phyloP scores from a whole-genome alignment of 2,329 filamentous ascomycete species.

The Esteya vermicola region DNA sequence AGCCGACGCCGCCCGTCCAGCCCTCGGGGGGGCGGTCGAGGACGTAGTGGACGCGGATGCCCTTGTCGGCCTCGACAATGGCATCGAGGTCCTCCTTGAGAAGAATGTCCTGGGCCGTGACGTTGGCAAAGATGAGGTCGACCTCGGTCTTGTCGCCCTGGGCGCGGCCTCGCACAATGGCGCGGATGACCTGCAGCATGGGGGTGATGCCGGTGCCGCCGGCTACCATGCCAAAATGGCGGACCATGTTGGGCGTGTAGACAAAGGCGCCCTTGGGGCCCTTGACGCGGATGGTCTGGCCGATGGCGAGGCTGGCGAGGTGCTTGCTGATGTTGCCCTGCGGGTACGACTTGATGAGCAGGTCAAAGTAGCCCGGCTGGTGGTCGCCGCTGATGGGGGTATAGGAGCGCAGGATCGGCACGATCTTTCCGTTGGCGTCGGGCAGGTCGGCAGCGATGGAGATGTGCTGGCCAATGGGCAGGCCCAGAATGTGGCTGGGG shows the following conservation, averaged over 20 bases:
- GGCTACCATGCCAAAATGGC: conserved; percentile 94
- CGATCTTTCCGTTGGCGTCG: conserved; percentile 54
- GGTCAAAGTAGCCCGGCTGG: conserved; percentile 82
- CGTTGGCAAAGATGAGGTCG: conserved; percentile 94
- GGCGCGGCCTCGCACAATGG: conserved; percentile 68
- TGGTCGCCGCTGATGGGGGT: conserved; percentile 85
- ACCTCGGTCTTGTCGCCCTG: conserved; percentile 76
- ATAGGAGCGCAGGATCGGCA: conserved; percentile 83
- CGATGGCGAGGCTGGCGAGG: conserved; percentile 69
- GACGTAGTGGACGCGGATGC: conserved; percentile 85
- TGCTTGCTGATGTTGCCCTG: conserved; percentile 95
- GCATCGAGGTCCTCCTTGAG: conserved; percentile 82
- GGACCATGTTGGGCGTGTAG: conserved; percentile 93
- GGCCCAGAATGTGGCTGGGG: conserved; percentile 69
- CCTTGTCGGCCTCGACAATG: conserved; percentile 60
- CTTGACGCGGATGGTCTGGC: conserved; percentile 76
- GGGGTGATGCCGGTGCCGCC: conserved; percentile 96
- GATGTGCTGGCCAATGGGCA: conserved; percentile 98
- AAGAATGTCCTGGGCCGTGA: conserved; percentile 82
- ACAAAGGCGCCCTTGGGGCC: conserved; percentile 97
- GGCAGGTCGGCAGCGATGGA: conserved; percentile 70
- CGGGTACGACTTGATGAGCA: conserved; percentile 95
- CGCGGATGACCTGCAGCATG: conserved; percentile 92
- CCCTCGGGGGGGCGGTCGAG: conserved; percentile 87
- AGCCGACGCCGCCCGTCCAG: conserved; percentile 88